These are phyloP conservation scores for Dendrobium catenatum DNA, from an alignment of 106 monocot species.

Conservation along the genomic window DNA sequence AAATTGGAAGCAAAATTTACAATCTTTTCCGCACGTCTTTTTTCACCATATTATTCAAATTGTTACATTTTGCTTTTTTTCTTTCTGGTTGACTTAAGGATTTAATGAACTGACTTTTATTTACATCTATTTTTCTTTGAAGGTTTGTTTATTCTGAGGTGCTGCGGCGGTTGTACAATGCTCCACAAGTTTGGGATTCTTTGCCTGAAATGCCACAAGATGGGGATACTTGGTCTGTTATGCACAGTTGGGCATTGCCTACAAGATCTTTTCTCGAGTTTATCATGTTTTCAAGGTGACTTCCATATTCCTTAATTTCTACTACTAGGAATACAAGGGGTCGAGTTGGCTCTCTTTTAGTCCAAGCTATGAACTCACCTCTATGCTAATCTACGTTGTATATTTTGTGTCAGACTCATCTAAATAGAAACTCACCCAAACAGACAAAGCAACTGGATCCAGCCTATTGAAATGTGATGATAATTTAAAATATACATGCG, in stretches of 20 bases:
- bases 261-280: constrained; percentile 92
- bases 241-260: constrained; percentile 92
- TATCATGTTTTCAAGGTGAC: constrained; percentile 94
- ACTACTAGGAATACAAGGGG: neutral
- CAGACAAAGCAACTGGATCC: neutral
- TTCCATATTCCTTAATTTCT: neutral
- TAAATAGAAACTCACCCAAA: too few relatives aligned
- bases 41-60: neutral
- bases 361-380: too few relatives aligned
- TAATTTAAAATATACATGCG: neutral
- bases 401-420: too few relatives aligned
- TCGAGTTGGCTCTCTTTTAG: too few relatives aligned
- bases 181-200: constrained; percentile 35
- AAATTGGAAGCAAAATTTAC: too few relatives aligned
- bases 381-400: too few relatives aligned
- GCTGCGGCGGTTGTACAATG: constrained; percentile 69
- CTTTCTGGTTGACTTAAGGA: neutral
- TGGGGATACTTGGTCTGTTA: constrained; percentile 77
- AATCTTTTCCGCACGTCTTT: neutral
- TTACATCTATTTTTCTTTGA: constrained; percentile 9
- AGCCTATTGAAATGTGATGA: neutral
- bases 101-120: neutral
- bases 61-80: constrained; percentile 1
- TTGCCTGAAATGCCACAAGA: constrained; percentile 82
- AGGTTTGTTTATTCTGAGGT: constrained; percentile 61